Evolutionary conservation across 257 asterid species (phyloP).

Genomic region (Solanum etuberosum): DNA sequence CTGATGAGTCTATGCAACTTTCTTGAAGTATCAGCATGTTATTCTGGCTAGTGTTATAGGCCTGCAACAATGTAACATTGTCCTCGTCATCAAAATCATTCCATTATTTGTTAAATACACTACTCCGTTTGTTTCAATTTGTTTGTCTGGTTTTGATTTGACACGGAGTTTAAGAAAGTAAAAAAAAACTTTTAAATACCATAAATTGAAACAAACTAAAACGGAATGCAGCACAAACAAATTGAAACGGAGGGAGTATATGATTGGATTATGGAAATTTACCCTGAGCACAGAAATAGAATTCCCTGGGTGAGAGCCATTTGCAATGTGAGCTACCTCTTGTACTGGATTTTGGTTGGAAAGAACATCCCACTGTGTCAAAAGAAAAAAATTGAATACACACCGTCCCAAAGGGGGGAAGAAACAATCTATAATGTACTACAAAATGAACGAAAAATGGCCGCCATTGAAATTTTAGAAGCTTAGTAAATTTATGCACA

Average conservation of each 20-base stretch:
- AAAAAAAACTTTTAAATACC: too few relatives aligned
- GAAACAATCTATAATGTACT: background rate
- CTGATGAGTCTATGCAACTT: conserved; percentile 82
- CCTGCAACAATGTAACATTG: conserved; percentile 25
- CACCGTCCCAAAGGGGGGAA: background rate
- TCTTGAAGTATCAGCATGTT: conserved; percentile 91
- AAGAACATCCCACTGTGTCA: conserved; percentile 85
- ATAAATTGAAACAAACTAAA: background rate
- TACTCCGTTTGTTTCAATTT: background rate
- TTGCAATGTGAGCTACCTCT: conserved; percentile 82
- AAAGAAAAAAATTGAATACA: background rate
- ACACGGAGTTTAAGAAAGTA: background rate
- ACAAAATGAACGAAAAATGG: background rate
- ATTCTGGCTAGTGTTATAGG: conserved; percentile 68
- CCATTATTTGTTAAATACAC: background rate
- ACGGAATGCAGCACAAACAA: too few relatives aligned
- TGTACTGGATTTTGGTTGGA: conserved; percentile 82
- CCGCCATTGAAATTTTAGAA: background rate
- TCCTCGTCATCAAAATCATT: background rate
- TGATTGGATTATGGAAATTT: background rate
- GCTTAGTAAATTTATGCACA: background rate
- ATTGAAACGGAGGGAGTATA: background rate
- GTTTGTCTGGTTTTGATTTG: background rate
- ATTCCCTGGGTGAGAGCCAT: conserved; percentile 92
- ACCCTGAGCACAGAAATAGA: conserved; percentile 88